These are phyloP conservation scores for Metschnikowia similis DNA, from an alignment of 805 yeast species.

Conservation along the genomic window DNA sequence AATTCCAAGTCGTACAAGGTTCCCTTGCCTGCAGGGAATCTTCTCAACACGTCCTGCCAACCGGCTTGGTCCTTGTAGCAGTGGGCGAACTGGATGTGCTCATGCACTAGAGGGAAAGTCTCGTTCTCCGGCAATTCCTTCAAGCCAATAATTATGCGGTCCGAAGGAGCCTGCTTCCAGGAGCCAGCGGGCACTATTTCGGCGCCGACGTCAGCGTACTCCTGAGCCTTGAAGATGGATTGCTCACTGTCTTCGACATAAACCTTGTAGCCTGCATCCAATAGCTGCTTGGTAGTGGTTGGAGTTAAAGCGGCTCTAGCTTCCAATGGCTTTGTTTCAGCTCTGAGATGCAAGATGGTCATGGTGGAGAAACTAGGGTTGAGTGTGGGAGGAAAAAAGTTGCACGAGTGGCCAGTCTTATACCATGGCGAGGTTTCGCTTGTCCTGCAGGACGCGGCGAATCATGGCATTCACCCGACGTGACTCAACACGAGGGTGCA, in stretches of 20 bases:
- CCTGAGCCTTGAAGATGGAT: constrained; percentile 72
- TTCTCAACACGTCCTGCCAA: constrained; percentile 83
- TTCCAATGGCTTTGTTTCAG: constrained; percentile 95
- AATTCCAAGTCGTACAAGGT: constrained; percentile 90
- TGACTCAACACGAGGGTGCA: constrained; percentile 3
- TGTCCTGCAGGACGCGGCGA: not conserved
- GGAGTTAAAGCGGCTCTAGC: constrained; percentile 98
- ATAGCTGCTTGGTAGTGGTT: constrained; percentile 72
- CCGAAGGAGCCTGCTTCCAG: constrained; percentile 88
- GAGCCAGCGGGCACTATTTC: constrained; percentile 88
- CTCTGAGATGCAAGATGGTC: constrained; percentile 83
- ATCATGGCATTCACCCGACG: not conserved
- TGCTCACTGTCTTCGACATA: constrained; percentile 85
- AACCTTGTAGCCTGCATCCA: constrained; percentile 84
- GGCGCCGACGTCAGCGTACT: constrained; percentile 79
- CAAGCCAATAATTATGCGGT: constrained; percentile 86
- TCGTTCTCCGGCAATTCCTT: constrained; percentile 92
- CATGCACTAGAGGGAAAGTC: constrained; percentile 87
- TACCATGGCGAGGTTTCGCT: not conserved
- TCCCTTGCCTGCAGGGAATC: constrained; percentile 93
- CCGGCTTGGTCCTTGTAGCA: constrained; percentile 98
- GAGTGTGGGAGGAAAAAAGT: not conserved
- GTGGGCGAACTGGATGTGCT: constrained; percentile 98
- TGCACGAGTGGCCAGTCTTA: not conserved
- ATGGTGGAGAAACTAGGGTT: not conserved